Conservation (phyloP, 352 stramenopile genomes). For the Globisporangium iwayamae region DNA sequence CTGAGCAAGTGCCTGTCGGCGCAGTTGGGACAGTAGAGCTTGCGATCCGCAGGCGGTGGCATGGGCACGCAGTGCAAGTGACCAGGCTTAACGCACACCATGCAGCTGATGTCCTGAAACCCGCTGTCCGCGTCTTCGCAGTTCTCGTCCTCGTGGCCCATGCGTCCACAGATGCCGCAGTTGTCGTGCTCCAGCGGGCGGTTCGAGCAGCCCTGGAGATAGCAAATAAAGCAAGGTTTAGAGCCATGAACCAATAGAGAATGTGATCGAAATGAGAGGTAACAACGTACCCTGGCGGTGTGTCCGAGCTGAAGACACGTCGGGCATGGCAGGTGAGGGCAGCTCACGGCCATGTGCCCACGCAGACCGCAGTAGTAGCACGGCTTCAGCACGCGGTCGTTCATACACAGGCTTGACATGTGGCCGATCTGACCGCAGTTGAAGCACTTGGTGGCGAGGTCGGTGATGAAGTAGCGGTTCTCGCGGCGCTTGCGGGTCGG, state of each 20-base stretch:
- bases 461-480: slow-evolving; percentile 78
- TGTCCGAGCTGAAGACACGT: slow-evolving; percentile 70
- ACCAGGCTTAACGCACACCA: slow-evolving; percentile 62
- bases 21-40: slow-evolving; percentile 71
- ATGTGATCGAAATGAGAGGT: neutral
- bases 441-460: slow-evolving; percentile 82
- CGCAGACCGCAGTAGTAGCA: slow-evolving; percentile 81
- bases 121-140: slow-evolving; percentile 34
- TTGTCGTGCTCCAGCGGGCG: slow-evolving; percentile 32
- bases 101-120: slow-evolving; percentile 46
- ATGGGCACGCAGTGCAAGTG: slow-evolving; percentile 73
- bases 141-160: slow-evolving; percentile 39
- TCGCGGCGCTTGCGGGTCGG: slow-evolving; percentile 51
- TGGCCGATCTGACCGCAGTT: slow-evolving; percentile 81
- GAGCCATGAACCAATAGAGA: neutral
- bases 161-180: slow-evolving; percentile 55
- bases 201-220: slow-evolving; percentile 53
- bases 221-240: neutral
- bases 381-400: slow-evolving; percentile 60
- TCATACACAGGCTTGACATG: slow-evolving; percentile 72
- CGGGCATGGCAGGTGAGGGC: slow-evolving; percentile 62
- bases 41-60: slow-evolving; percentile 57
- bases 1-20: slow-evolving; percentile 47
- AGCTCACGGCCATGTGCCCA: slow-evolving; percentile 65
- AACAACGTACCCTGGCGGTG: slow-evolving; percentile 39